phyloP scores from a whole-genome alignment of 1,284 basidiomycete species.

The Phaffia rhodozyma region DNA sequence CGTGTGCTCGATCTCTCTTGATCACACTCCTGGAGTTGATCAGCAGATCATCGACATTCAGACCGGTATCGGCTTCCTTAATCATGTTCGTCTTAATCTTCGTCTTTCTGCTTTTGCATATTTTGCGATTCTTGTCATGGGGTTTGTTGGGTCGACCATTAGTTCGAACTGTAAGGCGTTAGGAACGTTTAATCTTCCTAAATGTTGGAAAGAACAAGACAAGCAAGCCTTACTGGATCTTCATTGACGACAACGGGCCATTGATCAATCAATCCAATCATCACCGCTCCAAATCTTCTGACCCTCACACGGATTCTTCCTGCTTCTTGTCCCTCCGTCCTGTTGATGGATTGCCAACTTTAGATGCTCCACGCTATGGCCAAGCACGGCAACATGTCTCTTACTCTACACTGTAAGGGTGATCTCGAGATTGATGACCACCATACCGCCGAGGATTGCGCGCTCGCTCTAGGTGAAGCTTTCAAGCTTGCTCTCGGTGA shows the following conservation, averaged over 20 bases:
- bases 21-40: conserved; percentile 53
- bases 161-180: background rate
- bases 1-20: conserved; percentile 67
- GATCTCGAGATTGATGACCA: conserved; percentile 99
- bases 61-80: conserved; percentile 95
- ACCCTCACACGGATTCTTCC: background rate
- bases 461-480: conserved; percentile 80
- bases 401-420: conserved; percentile 81
- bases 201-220: too few relatives aligned
- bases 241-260: conserved; percentile 7
- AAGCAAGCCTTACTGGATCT: background rate
- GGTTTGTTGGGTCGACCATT: background rate
- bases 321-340: background rate
- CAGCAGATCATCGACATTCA: conserved; percentile 72
- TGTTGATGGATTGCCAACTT: background rate
- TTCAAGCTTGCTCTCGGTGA: conserved; percentile 95
- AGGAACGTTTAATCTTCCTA: background rate
- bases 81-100: conserved; percentile 57
- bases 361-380: conserved; percentile 93
- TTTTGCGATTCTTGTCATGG: background rate
- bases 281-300: background rate
- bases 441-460: conserved; percentile 95
- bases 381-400: conserved; percentile 84
- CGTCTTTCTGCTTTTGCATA: background rate
- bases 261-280: conserved; percentile 3